Base-by-base conservation (phyloP, 2,329 filamentous ascomycete genomes). In the Colletotrichum liaoningense region DNA sequence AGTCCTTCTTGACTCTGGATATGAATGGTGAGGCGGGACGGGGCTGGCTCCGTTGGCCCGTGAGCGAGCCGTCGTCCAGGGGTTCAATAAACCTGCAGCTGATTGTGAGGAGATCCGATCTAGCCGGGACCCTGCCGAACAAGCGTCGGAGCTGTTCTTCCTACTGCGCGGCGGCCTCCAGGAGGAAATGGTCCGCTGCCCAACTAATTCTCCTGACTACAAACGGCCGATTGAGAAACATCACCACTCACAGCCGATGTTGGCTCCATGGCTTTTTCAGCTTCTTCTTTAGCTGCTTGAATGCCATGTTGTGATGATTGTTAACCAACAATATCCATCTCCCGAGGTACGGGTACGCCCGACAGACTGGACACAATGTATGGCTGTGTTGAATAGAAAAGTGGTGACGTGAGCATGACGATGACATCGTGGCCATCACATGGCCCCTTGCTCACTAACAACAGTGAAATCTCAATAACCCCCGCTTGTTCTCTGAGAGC, bases 371-470 rank as follows among this genome's bases (percentile, higher is more conserved):
- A n/a, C 5, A 22, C 19, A n/a, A 22, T 49, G 28, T 22, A n/a
- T 26, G 28, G 22, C 30, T 54, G 62, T 54, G n/a, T 14, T 55
- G 4, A 26, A 55, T 26, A 64, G 30, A 55, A 33, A 38, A 11
- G 16, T 7, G 30, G 49, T 64, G 62, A 64, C 62, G 62, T 14
- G 8, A 7, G 14, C 24, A 64, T 64, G 62, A 64, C 46, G 62
- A 64, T 55, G 28, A 64, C 49, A 38, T 28, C 14, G 26, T 38
- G 30, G 12, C 22, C 30, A 11, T 49, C 26, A 30, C 26, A 9
- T 33, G 16, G 26, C 28, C 19, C 14, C 35, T 35, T 14, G 42
- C 42, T 22, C 24, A 24, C 14, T 14, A 19, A 26, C 14, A 38
- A 30, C 46, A 55, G 35, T 11, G 8, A 22, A 49, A 22, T 63